These are phyloP conservation scores for Lantana camara DNA, from an alignment of 257 asterid genomes.

Conservation along the genomic window DNA sequence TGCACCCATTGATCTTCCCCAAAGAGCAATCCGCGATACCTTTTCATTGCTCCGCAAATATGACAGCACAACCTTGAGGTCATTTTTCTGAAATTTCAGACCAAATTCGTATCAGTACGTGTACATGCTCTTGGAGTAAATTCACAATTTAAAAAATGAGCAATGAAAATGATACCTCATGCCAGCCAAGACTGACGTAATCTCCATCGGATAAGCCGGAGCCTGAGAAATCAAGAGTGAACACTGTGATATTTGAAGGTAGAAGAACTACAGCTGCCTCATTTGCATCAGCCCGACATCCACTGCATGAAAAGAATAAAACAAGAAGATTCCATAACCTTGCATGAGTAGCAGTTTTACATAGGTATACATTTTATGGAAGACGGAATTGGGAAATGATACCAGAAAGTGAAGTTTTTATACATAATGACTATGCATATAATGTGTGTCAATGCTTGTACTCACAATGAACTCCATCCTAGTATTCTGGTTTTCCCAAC, in stretches of 20 bases:
- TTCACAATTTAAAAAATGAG: constrained; percentile 12
- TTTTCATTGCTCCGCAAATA: constrained; percentile 72
- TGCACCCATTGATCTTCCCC: constrained; percentile 99
- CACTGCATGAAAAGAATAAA: constrained; percentile 56
- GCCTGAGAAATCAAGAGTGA: constrained; percentile 94
- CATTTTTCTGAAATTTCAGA: constrained; percentile 72
- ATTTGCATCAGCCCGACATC: constrained; percentile 97
- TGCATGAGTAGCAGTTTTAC: constrained; percentile 5
- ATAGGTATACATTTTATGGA: not conserved
- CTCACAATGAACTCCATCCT: not conserved
- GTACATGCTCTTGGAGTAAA: constrained; percentile 2
- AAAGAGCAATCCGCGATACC: constrained; percentile 87
- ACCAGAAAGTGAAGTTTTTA: not conserved
- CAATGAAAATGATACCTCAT: constrained; percentile 66
- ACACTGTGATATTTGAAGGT: constrained; percentile 88
- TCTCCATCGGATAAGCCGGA: constrained; percentile 96
- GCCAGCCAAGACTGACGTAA: constrained; percentile 96
- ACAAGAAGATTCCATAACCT: constrained; percentile 23
- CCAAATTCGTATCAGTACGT: constrained; percentile 22
- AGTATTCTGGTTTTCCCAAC: constrained; percentile 11
- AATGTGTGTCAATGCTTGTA: not conserved
- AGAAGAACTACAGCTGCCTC: constrained; percentile 97
- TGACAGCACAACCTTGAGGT: constrained; percentile 87
- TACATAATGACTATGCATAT: not conserved
- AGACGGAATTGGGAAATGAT: not conserved